A percentile compares a stretch with the other conserved stretches of the same genome.
phyloP scores from a whole-genome alignment of 345 rosid species.

The Salix caprea region DNA sequence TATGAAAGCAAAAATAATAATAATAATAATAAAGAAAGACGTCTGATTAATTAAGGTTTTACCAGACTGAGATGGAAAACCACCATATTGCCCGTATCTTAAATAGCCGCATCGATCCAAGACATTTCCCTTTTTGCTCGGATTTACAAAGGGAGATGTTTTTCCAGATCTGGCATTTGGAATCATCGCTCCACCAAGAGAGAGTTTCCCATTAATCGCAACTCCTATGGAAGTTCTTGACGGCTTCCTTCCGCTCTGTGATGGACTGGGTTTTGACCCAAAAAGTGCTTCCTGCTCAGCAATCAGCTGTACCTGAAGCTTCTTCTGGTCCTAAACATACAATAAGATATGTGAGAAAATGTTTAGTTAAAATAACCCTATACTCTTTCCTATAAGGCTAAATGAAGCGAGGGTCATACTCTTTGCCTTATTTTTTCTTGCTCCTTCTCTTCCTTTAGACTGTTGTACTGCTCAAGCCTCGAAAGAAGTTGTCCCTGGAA shows the following conservation, averaged over 20 bases:
- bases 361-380: background rate
- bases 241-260: slow-evolving; percentile 43
- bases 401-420: slow-evolving; percentile 30
- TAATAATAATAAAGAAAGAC: too few species aligned
- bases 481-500: slow-evolving; percentile 50
- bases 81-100: slow-evolving; percentile 24
- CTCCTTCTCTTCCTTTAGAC: slow-evolving; percentile 52
- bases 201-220: slow-evolving; percentile 47
- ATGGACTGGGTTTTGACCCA: slow-evolving; percentile 67
- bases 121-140: slow-evolving; percentile 25
- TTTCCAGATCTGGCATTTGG: slow-evolving; percentile 44
- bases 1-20: background rate
- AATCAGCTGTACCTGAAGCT: slow-evolving; percentile 51
- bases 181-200: slow-evolving; percentile 61
- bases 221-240: slow-evolving; percentile 33
- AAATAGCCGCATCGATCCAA: slow-evolving; percentile 25
- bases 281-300: slow-evolving; percentile 57
- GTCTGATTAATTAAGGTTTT: background rate
- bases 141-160: slow-evolving; percentile 13
- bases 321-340: slow-evolving; percentile 54
- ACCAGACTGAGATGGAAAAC: slow-evolving; percentile 23
- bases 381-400: background rate
- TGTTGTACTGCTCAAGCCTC: slow-evolving; percentile 56
- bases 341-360: background rate
- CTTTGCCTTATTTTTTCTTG: slow-evolving; percentile 52